Evolutionary conservation across 2,329 filamentous ascomycete genomes (phyloP), one percentile per base, ranked within the genome.

Genomic region (Ceratocystis huliohia): DNA sequence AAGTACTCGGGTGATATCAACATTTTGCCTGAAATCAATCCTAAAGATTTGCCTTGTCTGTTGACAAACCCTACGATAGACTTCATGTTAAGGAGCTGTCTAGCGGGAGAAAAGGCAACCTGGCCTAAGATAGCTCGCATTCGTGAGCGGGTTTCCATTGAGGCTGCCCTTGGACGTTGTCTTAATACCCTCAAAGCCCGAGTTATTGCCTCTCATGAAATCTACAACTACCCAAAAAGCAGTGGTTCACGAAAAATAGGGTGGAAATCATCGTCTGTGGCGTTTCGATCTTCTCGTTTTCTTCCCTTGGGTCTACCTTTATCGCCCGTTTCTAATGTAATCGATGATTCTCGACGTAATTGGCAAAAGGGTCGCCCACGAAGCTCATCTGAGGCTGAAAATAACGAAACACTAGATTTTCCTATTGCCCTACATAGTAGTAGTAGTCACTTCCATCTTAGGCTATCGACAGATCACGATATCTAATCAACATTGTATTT

Each of bases 1-100:
- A 90, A 88, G 69, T 97, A 97, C 72, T 92, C 89, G 1, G 93
- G 93, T 5, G 92, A 97, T 74, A 96, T 97, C 73, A 97, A 91
- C 57, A 96, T 97, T 65, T 80, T 96, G 41, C 92, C 92, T 0
- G 85, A 91, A 65, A 87, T 96, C 67, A 83, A 82, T 3, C 84
- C 88, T 64, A 81, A 85, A 6, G 87, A 95, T 69, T 83, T 95
- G 25, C 87, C 88, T 0, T 82, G 83, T 7, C 85, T 96, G 30
- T 79, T 97, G 57, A 87, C 82, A 69, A 97, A 97, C 67, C 93
- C 93, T 1, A 91, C 88, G 0, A 78, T 85, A 0, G 89, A 92
- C 3, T 97, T 96, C 73, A 96, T 97, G 89, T 75, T 87, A 4
- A 82, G 88, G 61, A 87, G 89, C 7, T 88, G 88, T 71, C 77